phyloP scores from a whole-genome alignment of 2,329 filamentous ascomycete genomes.

The Beauveria bassiana region DNA sequence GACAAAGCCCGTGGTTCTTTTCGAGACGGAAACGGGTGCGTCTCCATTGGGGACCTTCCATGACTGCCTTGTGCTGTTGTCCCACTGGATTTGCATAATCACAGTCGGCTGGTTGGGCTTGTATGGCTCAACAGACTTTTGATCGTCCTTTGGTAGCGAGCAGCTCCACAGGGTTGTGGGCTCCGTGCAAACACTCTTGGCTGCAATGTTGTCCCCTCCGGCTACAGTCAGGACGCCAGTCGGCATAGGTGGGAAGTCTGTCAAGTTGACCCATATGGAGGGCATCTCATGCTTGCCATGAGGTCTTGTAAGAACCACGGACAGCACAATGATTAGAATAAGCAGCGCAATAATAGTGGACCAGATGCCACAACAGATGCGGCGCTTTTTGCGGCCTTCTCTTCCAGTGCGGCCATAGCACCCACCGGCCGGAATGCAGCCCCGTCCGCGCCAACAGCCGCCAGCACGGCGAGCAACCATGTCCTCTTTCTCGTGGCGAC shows the following conservation, averaged over 20 bases:
- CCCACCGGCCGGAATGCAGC: slow-evolving; percentile 53
- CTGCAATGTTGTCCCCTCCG: slow-evolving; percentile 57
- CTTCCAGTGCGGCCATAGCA: slow-evolving; percentile 57
- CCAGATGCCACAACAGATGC: slow-evolving; percentile 49
- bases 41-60: slow-evolving; percentile 40
- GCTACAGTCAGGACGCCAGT: slow-evolving; percentile 75
- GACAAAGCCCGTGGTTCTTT: slow-evolving; percentile 20
- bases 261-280: slow-evolving; percentile 73
- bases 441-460: slow-evolving; percentile 57
- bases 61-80: slow-evolving; percentile 47
- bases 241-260: slow-evolving; percentile 77
- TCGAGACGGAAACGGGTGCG: slow-evolving; percentile 20
- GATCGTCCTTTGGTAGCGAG: slow-evolving; percentile 69
- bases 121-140: slow-evolving; percentile 55
- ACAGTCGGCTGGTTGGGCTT: slow-evolving; percentile 67
- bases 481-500: slow-evolving; percentile 60
- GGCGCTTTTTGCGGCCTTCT: slow-evolving; percentile 55
- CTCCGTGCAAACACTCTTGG: slow-evolving; percentile 62
- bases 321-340: slow-evolving; percentile 49
- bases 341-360: slow-evolving; percentile 46
- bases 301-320: slow-evolving; percentile 41
- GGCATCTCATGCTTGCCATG: slow-evolving; percentile 20
- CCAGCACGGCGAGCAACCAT: slow-evolving; percentile 47
- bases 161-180: slow-evolving; percentile 81
- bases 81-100: slow-evolving; percentile 68